Base-by-base conservation (phyloP, 2,329 filamentous ascomycete species). In the Eutypa lata region DNA sequence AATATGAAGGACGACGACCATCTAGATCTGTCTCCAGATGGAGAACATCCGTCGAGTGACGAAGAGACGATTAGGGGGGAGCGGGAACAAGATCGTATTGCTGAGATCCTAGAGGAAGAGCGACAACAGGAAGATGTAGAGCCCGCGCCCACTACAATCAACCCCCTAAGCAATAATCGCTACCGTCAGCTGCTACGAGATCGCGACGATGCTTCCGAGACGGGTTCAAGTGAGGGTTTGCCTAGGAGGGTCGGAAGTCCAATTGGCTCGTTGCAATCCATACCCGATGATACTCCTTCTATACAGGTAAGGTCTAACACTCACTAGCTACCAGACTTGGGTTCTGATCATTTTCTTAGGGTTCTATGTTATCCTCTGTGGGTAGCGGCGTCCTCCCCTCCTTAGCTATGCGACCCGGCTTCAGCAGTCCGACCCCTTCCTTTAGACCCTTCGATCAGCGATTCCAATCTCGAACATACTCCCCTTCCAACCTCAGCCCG, bases 381-480 rank as follows among this genome's bases (percentile, higher is more conserved):
- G 82, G 85, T 37, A 91, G 90, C 71, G 91, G 88, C 64, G 75
- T 88, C 37, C 79, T 91, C 26, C 84, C 86, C 3, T 86, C 87
- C 35, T 77, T 87, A 54, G 84, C 84, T 60, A 87, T 87, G 16
- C 80, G 88, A 53, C 80, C 84, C 19, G 80, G 84, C 55, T 72
- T 88, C 38, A 74, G 73, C 58, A 91, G 88, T 61, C 87, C 90
- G 14, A 90, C 88, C 16, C 89, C 89, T 19, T 91, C 90, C 16
- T 88, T 97, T 63, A 86, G 93, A 65, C 93, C 94, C 4, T 99
- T 99, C 70, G 94, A 99, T 68, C 86, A 91, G 58, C 86, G 94
- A 52, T 99, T 99, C 72, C 91, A 95, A 68, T 93, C 93, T 16
- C 87, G 92, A 47, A 83, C 97, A 58, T 77, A 80, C 54, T 85